Conservation (phyloP, 352 stramenopile genomes). For the Phytophthora capsici region DNA sequence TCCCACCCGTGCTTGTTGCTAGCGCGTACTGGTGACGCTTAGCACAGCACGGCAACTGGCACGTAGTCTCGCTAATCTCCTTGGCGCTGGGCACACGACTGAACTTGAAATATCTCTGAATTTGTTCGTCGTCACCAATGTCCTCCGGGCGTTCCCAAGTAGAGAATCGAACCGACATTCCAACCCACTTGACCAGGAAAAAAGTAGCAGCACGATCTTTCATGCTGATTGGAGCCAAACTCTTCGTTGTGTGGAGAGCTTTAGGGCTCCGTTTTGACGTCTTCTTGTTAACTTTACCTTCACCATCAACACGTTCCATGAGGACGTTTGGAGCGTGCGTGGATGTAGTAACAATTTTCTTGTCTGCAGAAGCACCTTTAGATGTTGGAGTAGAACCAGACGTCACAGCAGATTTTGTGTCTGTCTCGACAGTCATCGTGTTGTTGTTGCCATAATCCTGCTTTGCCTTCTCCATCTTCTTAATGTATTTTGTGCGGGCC, state of each 20-base stretch:
- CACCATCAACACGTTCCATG: slow-evolving; percentile 45
- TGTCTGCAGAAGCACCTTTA: neutral
- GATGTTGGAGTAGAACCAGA: slow-evolving; percentile 7
- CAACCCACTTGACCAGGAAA: slow-evolving; percentile 90
- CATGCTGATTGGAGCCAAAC: slow-evolving; percentile 30
- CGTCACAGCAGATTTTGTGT: slow-evolving; percentile 1
- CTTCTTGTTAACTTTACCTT: slow-evolving; percentile 82
- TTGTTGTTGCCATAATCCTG: slow-evolving; percentile 15
- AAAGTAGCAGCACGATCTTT: slow-evolving; percentile 69
- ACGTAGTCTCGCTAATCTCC: slow-evolving; percentile 84
- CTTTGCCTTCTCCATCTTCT: slow-evolving; percentile 33
- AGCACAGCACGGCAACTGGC: slow-evolving; percentile 85
- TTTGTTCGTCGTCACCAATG: slow-evolving; percentile 89
- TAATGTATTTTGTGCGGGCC: slow-evolving; percentile 59
- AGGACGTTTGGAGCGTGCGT: slow-evolving; percentile 61
- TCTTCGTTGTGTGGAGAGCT: slow-evolving; percentile 27
- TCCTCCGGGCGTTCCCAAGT: slow-evolving; percentile 90
- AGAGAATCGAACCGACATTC: slow-evolving; percentile 84
- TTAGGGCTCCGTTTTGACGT: slow-evolving; percentile 42
- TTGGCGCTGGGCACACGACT: slow-evolving; percentile 84
- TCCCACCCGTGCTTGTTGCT: slow-evolving; percentile 38
- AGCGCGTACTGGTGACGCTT: slow-evolving; percentile 76
- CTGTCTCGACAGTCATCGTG: slow-evolving; percentile 1
- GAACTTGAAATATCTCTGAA: slow-evolving; percentile 91
- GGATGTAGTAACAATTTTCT: slow-evolving; percentile 9